These are phyloP conservation scores for Diphasiastrum complanatum DNA, from an alignment of 83 land plant species.

Conservation along the genomic window DNA sequence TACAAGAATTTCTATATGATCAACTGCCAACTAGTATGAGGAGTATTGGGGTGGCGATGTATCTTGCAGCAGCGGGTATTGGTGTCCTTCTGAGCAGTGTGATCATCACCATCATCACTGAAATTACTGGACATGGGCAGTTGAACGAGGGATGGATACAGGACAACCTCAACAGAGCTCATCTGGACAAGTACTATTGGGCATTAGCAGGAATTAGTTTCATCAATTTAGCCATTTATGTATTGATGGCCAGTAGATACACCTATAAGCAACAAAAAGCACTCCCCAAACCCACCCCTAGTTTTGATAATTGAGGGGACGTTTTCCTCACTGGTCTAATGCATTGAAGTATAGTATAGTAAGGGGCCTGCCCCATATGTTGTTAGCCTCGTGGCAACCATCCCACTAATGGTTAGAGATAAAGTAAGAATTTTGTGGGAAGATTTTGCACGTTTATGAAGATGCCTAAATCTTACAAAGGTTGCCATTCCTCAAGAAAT, in stretches of 20 bases:
- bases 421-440: too few species aligned
- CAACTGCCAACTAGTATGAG: neutral
- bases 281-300: too few species aligned
- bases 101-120: neutral
- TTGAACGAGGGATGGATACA: neutral
- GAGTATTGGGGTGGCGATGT: neutral
- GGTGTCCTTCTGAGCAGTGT: neutral
- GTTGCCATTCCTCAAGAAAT: too few species aligned
- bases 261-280: too few species aligned
- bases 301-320: too few species aligned
- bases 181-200: neutral
- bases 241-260: neutral
- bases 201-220: neutral
- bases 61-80: neutral
- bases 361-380: too few species aligned
- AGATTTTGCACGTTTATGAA: too few species aligned
- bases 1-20: neutral
- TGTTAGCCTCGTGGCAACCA: too few species aligned
- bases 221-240: neutral
- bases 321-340: too few species aligned
- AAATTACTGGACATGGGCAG: neutral
- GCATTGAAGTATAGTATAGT: too few species aligned
- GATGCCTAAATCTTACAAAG: too few species aligned
- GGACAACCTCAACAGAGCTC: neutral
- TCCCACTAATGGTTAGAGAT: too few species aligned